Base-by-base conservation (phyloP, 768 basidiomycete species). In the Ramaria sp. region DNA sequence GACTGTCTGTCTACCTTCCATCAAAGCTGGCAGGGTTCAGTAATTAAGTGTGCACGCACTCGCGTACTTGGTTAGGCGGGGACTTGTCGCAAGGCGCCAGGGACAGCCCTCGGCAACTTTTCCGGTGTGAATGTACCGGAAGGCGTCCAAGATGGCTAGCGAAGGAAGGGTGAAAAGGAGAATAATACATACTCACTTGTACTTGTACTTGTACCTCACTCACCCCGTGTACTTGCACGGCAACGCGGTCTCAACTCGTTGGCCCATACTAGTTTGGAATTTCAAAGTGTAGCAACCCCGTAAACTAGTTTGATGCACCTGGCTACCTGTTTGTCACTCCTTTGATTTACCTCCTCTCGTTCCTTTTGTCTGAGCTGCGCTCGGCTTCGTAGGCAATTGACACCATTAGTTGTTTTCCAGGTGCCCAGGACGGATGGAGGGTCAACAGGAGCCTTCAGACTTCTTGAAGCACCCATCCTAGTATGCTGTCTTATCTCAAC, bases 381-480 rank as follows among this genome's bases (percentile, higher is more conserved):
- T 45, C 27, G n/a, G 7, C 1, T 24, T 47, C 39, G 53, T 28
- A 55, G 53, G 52, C 52, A 50, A 32, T 47, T 9, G 13, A 2
- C 22, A 15, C 7, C n/a, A 16, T 22, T 15, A 15, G 20, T 47
- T 24, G n/a, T 24, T 27, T 13, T 13, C 24, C 5, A 45, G 18
- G 38, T 18, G 44, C 22, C 18, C 22, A 36, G 48, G 27, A 18
- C 48, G 34, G 28, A 32, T 34, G 48, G 30, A 37, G 16, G 28
- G 34, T 50, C 45, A 22, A 47, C 3, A n/a, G 13, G 53, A 48
- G 5, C 43, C 32, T 32, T 30, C 53, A 42, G 53, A 55, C 2
- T 55, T 55, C 34, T 16, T 52, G 12, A 16, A 52, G 18, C 51
- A 55, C 22, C 44, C 53, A 30, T 55, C 53, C 22, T 48, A 27